A percentile compares a stretch with the other conserved stretches of the same genome.
phyloP scores from a whole-genome alignment of 176 grass and related monocot genomes.

The Eremochloa ophiuroides region DNA sequence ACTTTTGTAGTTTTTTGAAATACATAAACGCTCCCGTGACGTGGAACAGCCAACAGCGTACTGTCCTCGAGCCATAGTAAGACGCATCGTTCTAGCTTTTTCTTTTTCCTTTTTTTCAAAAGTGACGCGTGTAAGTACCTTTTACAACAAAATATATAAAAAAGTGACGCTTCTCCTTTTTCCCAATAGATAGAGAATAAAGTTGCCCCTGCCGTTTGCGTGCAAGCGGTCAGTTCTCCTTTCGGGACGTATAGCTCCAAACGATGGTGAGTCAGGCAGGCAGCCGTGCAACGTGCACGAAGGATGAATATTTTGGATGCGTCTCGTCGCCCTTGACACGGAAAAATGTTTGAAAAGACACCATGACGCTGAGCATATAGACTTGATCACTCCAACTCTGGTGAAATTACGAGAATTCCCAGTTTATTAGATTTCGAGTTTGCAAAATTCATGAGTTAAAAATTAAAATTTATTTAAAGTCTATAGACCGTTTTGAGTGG shows the following conservation, averaged over 20 bases:
- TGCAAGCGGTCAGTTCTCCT: not conserved
- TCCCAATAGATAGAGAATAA: not conserved
- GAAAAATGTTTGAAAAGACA: not conserved
- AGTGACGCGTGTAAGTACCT: not conserved
- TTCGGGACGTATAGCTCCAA: not conserved
- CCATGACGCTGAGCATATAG: not conserved
- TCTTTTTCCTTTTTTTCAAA: not conserved
- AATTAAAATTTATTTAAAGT: too few species aligned
- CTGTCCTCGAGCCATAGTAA: not conserved
- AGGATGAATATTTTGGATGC: too few species aligned
- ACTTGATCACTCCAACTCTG: too few species aligned
- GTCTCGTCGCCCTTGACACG: too few species aligned
- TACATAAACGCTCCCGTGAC: not conserved
- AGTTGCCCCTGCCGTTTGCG: not conserved
- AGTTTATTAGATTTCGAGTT: too few species aligned
- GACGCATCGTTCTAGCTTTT: not conserved
- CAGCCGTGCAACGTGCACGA: not conserved
- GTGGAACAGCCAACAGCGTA: not conserved
- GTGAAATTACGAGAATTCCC: too few species aligned
- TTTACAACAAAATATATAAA: not conserved
- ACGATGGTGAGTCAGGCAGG: not conserved
- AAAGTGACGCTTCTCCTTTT: not conserved
- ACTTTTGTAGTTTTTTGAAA: not conserved
- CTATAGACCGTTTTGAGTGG: too few species aligned
- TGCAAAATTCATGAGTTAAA: too few species aligned